These are phyloP conservation scores for Kalanchoe fedtschenkoi DNA, from an alignment of 164 flowering plant genomes.

Conservation along the genomic window DNA sequence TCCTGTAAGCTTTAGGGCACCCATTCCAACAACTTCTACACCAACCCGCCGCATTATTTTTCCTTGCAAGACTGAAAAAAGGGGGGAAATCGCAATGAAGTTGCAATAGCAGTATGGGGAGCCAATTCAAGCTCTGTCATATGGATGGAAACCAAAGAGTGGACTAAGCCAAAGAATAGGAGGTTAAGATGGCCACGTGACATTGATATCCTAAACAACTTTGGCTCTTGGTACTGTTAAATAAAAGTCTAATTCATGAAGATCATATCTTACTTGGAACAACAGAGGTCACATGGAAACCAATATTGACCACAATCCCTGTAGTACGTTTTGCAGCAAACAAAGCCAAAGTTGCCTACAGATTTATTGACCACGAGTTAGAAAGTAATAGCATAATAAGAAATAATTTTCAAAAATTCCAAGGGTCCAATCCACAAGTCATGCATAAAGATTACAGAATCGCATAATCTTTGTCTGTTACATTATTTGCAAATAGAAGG, in stretches of 20 bases:
- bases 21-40: constrained; percentile 74
- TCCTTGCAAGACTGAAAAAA: constrained; percentile 62
- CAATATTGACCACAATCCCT: constrained; percentile 85
- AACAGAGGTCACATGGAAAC: constrained; percentile 77
- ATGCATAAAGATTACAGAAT: too few relatives aligned
- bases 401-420: neutral
- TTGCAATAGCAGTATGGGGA: neutral
- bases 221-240: neutral
- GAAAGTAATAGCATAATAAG: neutral
- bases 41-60: constrained; percentile 88
- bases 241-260: neutral
- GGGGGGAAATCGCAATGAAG: neutral
- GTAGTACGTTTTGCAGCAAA: constrained; percentile 77
- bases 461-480: too few relatives aligned
- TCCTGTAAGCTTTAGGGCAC: constrained; percentile 80
- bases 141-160: neutral
- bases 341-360: constrained; percentile 76
- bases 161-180: neutral
- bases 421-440: too few relatives aligned
- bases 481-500: too few relatives aligned
- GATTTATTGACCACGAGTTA: neutral
- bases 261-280: constrained; percentile 72
- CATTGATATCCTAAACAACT: neutral
- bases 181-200: neutral
- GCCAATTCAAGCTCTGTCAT: neutral